A percentile compares a stretch with the other conserved stretches of the same genome.
phyloP scores from a whole-genome alignment of 2,329 filamentous ascomycete genomes.

The Clonostachys rhizophaga region DNA sequence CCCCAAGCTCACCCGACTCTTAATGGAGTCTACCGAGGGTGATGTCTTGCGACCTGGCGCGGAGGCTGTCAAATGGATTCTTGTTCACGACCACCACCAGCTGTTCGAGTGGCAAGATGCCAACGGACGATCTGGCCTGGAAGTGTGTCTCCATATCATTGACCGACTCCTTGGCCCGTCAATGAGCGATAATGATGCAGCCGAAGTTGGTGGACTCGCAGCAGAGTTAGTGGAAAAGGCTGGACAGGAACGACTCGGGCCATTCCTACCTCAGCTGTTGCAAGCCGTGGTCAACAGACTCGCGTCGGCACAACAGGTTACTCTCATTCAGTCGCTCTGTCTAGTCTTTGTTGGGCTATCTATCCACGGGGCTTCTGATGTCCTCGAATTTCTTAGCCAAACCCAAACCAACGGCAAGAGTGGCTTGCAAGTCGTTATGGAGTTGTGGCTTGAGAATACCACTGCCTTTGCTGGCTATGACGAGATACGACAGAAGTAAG shows the following conservation, averaged over 20 bases:
- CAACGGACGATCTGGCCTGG: slow-evolving; percentile 74
- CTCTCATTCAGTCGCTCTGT: slow-evolving; percentile 93
- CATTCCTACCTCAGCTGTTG: slow-evolving; percentile 83
- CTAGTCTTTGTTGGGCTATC: slow-evolving; percentile 91
- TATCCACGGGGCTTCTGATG: slow-evolving; percentile 78
- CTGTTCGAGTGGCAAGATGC: slow-evolving; percentile 83
- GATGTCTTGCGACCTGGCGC: slow-evolving; percentile 85
- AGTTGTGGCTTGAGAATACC: slow-evolving; percentile 97
- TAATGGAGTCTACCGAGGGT: slow-evolving; percentile 81
- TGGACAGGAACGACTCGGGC: slow-evolving; percentile 83
- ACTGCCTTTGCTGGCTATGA: slow-evolving; percentile 97
- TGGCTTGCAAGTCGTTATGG: slow-evolving; percentile 83
- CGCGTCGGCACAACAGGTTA: slow-evolving; percentile 74
- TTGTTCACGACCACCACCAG: slow-evolving; percentile 85
- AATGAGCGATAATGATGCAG: slow-evolving; percentile 89
- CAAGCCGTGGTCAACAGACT: slow-evolving; percentile 84
- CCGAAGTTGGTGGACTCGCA: slow-evolving; percentile 92
- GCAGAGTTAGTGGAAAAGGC: slow-evolving; percentile 95
- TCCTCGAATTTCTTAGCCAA: slow-evolving; percentile 85
- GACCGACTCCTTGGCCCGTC: slow-evolving; percentile 79
- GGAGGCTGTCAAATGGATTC: slow-evolving; percentile 81
- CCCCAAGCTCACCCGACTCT: slow-evolving; percentile 78
- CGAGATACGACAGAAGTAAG: slow-evolving; percentile 92
- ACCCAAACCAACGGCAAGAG: slow-evolving; percentile 75
- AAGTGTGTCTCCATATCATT: slow-evolving; percentile 86